phyloP scores from a whole-genome alignment of 331 rosid genomes.

The Rosa hybrid region DNA sequence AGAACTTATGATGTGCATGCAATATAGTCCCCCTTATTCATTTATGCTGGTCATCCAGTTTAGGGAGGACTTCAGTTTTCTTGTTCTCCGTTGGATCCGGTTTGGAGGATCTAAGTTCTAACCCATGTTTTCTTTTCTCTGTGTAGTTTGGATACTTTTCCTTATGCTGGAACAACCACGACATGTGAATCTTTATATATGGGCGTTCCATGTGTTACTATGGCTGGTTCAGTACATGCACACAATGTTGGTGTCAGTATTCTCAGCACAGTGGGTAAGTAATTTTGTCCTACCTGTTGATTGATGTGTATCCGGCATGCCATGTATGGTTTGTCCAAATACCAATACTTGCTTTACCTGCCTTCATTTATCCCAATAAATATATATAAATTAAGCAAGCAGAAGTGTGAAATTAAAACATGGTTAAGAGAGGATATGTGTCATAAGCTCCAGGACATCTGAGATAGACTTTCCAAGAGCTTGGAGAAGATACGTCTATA shows the following conservation, averaged over 20 bases:
- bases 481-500: not conserved
- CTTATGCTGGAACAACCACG: constrained; percentile 97
- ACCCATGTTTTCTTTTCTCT: constrained; percentile 9
- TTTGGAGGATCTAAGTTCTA: constrained; percentile 11
- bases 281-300: constrained; percentile 5
- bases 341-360: not conserved
- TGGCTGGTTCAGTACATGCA: constrained; percentile 97
- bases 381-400: not conserved
- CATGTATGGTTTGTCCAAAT: not conserved
- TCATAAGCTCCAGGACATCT: not conserved
- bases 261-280: constrained; percentile 83
- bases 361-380: not conserved
- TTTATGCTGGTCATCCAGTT: not conserved
- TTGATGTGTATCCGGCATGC: not conserved
- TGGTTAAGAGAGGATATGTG: not conserved
- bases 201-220: constrained; percentile 99
- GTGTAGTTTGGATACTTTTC: constrained; percentile 94
- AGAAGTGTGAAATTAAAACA: not conserved
- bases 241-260: constrained; percentile 99
- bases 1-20: constrained; percentile 1
- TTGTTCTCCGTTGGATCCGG: constrained; percentile 11
- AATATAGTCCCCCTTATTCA: not conserved
- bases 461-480: not conserved
- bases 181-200: constrained; percentile 95
- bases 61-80: not conserved